phyloP scores from a whole-genome alignment of 1,284 basidiomycete genomes.

The Sporisorium scitamineum region DNA sequence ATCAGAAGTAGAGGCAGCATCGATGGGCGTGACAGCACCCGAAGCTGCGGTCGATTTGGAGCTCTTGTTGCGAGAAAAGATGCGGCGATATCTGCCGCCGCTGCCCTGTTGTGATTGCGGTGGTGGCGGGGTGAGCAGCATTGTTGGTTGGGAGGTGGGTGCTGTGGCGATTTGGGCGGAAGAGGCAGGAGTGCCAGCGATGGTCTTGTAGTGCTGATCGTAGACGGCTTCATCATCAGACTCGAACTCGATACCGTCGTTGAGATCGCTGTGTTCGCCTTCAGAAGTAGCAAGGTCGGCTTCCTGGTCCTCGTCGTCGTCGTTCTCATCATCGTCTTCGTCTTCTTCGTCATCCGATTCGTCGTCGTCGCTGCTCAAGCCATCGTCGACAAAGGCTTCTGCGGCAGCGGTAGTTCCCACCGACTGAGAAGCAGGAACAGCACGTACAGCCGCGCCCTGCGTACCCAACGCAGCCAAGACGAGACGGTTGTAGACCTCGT shows the following conservation, averaged over 20 bases:
- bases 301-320: constrained; percentile 28
- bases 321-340: constrained; percentile 38
- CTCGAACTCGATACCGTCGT: constrained; percentile 26
- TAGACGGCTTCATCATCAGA: constrained; percentile 40
- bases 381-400: constrained; percentile 61
- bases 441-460: constrained; percentile 47
- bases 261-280: constrained; percentile 34
- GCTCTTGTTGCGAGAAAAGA: constrained; percentile 38
- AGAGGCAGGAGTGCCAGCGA: constrained; percentile 22
- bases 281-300: constrained; percentile 24
- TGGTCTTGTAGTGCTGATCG: constrained; percentile 43
- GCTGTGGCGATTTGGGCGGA: background rate
- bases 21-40: constrained; percentile 29
- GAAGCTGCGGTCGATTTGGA: constrained; percentile 26
- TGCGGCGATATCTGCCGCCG: constrained; percentile 33
- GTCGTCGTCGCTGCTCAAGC: constrained; percentile 49
- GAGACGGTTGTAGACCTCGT: constrained; percentile 50
- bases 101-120: constrained; percentile 1
- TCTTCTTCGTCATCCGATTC: constrained; percentile 35
- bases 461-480: constrained; percentile 38
- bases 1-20: constrained; percentile 22
- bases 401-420: constrained; percentile 55
- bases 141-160: constrained; percentile 2
- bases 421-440: constrained; percentile 58
- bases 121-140: constrained; percentile 30